Evolutionary conservation across 225 moss, liverwort and hornwort genomes (phyloP).

Genomic region (Anthoceros angustus): DNA sequence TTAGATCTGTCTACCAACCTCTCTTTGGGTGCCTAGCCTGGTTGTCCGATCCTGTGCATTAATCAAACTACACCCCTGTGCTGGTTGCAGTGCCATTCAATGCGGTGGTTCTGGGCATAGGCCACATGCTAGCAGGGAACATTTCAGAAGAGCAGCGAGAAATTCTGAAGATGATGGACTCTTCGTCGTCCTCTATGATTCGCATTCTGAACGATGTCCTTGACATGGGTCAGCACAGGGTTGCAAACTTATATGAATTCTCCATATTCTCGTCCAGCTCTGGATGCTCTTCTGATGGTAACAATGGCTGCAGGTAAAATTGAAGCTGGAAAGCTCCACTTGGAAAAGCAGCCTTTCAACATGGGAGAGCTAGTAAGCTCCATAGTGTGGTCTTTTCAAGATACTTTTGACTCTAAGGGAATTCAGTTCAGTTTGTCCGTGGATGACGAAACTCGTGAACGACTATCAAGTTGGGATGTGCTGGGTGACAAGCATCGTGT

Average conservation of each 20-base stretch:
- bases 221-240: neutral
- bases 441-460: neutral
- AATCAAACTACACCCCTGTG: no score
- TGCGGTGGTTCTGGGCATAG: neutral
- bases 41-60: no score
- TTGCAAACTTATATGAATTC: no score
- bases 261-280: neutral
- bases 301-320: neutral
- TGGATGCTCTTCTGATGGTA: neutral
- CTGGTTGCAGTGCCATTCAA: constrained; percentile 3
- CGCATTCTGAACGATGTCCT: constrained; percentile 1
- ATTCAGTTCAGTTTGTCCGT: neutral
- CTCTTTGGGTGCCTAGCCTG: no score
- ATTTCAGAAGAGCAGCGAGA: neutral
- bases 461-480: neutral
- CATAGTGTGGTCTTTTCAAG: constrained; percentile 1
- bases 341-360: constrained; percentile 4
- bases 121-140: neutral
- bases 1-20: no score
- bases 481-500: constrained; percentile 3
- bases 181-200: neutral
- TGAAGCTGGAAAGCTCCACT: neutral
- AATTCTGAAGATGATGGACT: neutral
- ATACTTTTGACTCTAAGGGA: neutral
- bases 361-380: neutral